Evolutionary conservation across 176 grass and related monocot genomes (phyloP).

Genomic region (Paspalum vaginatum): DNA sequence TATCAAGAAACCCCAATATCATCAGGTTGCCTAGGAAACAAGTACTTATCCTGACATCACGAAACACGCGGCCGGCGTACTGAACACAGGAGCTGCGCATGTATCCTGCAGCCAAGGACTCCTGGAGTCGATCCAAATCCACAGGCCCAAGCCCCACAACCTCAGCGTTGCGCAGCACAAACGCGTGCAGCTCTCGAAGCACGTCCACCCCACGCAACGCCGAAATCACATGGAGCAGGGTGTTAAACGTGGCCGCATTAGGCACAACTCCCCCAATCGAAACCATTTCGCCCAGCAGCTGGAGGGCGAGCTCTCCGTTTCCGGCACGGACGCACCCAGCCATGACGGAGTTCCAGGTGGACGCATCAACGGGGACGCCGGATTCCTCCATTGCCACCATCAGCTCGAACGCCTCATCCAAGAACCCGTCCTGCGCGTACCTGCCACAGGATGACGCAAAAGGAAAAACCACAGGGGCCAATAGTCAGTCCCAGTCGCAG

Average conservation of each 20-base stretch:
- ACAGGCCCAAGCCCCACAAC: conserved; percentile 31
- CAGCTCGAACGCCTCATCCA: conserved; percentile 47
- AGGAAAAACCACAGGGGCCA: background rate
- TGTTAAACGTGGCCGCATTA: conserved; percentile 59
- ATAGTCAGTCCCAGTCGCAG: background rate
- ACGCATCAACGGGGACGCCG: conserved; percentile 34
- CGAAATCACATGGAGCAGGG: conserved; percentile 49
- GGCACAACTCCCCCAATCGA: conserved; percentile 31
- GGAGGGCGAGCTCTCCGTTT: conserved; percentile 40
- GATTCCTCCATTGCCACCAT: conserved; percentile 44
- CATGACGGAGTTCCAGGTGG: conserved; percentile 59
- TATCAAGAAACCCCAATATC: conserved; percentile 52
- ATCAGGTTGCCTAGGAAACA: conserved; percentile 48
- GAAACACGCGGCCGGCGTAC: conserved; percentile 41
- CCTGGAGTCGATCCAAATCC: conserved; percentile 47
- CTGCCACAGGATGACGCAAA: conserved; percentile 3
- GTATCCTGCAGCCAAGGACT: conserved; percentile 51
- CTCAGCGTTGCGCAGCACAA: conserved; percentile 41
- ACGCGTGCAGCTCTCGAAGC: conserved; percentile 55
- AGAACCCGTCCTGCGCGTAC: conserved; percentile 51
- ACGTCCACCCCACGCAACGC: conserved; percentile 28
- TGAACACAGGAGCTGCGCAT: conserved; percentile 36
- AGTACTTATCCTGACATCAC: conserved; percentile 39
- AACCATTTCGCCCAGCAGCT: conserved; percentile 49
- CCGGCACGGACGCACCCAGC: conserved; percentile 46